Percentiles rank a stretch among this genome's conserved stretches.
These are phyloP conservation scores for Neocatenulostroma microsporum DNA, from an alignment of 2,329 filamentous ascomycete species.

Conservation along the genomic window DNA sequence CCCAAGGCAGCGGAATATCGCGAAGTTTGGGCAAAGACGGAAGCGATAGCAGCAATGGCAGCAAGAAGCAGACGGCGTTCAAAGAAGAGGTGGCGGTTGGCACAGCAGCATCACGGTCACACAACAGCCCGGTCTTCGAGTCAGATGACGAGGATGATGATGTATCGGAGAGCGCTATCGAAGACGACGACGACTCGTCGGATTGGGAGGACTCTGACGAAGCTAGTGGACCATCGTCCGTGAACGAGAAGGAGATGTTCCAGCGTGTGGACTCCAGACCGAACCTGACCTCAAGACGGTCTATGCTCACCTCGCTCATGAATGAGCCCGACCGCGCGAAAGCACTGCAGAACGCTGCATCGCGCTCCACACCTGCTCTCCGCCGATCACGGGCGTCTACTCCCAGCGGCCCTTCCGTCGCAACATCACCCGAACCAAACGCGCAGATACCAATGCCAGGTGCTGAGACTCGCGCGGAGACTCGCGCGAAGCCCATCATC, in stretches of 20 bases:
- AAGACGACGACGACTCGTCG: conserved; percentile 44
- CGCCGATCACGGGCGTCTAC: conserved; percentile 56
- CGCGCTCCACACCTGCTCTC: conserved; percentile 47
- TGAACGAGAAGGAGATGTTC: conserved; percentile 68
- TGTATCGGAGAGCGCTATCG: conserved; percentile 75
- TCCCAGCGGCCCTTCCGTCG: conserved; percentile 61
- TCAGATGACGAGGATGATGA: conserved; percentile 51
- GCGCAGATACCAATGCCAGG: conserved; percentile 9
- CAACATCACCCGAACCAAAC: conserved; percentile 43
- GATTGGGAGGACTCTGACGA: conserved; percentile 56
- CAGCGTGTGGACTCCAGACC: conserved; percentile 82
- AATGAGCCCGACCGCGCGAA: conserved; percentile 67
- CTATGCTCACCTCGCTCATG: conserved; percentile 82
- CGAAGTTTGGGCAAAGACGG: conserved; percentile 42
- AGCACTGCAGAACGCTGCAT: conserved; percentile 60
- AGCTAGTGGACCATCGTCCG: conserved; percentile 73
- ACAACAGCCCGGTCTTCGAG: conserved; percentile 53
- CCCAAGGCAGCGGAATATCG: conserved; percentile 50
- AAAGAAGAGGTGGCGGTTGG: conserved; percentile 65
- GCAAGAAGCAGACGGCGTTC: conserved; percentile 75
- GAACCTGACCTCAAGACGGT: conserved; percentile 76
- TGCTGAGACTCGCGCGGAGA: conserved; percentile 36
- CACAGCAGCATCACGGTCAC: conserved; percentile 46
- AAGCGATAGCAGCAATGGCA: conserved; percentile 31
- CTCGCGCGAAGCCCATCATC: conserved; percentile 61